phyloP scores from a whole-genome alignment of 1,284 basidiomycete genomes.

The Anthracocystis setariae region DNA sequence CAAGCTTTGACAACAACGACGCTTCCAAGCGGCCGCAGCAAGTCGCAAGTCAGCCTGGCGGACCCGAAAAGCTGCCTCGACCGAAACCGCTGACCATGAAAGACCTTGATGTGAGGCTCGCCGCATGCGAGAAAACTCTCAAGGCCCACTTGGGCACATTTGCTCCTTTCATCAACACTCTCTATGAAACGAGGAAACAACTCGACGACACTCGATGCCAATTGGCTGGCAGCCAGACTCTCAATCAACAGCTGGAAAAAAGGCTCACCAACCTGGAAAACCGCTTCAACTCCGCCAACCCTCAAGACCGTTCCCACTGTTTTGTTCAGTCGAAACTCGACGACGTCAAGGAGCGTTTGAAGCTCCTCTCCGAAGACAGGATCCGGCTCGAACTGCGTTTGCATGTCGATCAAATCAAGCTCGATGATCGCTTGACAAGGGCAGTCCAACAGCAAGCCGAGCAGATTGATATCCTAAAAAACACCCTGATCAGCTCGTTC shows the following conservation, averaged over 20 bases:
- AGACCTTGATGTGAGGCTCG: too few species aligned
- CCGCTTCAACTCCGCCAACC: background rate
- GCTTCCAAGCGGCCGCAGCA: too few species aligned
- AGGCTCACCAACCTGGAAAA: background rate
- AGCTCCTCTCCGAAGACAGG: background rate
- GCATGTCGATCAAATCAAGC: too few species aligned
- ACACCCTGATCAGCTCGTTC: too few species aligned
- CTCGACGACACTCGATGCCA: background rate
- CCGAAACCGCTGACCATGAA: too few species aligned
- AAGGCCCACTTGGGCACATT: background rate
- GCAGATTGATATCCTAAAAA: too few species aligned
- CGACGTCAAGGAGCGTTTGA: background rate
- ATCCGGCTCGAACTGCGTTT: background rate
- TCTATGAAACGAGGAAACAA: background rate
- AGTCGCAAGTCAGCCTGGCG: too few species aligned
- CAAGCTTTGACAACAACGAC: too few species aligned
- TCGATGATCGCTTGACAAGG: too few species aligned
- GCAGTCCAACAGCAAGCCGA: too few species aligned
- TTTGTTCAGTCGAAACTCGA: background rate
- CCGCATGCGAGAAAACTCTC: too few species aligned
- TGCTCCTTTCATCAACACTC: background rate
- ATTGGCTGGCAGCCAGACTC: background rate
- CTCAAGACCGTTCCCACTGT: background rate
- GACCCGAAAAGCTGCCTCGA: too few species aligned
- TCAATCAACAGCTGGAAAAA: conserved; percentile 3